Conservation (phyloP, 2,329 filamentous ascomycete genomes). For the Apiospora sp. region DNA sequence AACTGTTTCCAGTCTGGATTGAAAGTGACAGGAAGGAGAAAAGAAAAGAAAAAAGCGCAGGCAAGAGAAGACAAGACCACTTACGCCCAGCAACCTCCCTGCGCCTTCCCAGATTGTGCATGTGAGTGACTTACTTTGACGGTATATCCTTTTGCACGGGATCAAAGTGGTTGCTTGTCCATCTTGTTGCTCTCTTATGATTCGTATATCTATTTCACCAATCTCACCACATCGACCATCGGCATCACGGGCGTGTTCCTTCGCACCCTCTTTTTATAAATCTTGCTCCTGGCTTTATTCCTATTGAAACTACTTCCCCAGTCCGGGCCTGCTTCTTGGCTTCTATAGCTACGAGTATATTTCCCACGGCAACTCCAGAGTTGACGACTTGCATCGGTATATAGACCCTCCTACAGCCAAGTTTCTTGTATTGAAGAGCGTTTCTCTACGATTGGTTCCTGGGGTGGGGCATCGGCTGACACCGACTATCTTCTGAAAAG, state of each 20-base stretch:
- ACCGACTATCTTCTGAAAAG: background rate
- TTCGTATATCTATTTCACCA: background rate
- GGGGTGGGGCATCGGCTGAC: background rate
- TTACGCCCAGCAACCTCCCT: background rate
- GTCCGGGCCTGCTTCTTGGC: background rate
- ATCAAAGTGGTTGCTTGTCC: background rate
- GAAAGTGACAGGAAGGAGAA: background rate
- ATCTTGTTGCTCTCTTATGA: background rate
- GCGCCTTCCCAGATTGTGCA: background rate
- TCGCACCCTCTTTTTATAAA: background rate
- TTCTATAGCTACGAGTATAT: background rate
- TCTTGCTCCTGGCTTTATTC: background rate
- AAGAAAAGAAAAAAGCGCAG: no score
- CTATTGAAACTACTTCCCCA: background rate
- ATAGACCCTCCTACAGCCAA: background rate
- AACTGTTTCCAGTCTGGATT: background rate
- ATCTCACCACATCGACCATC: slow-evolving; percentile 8
- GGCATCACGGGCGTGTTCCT: slow-evolving; percentile 2
- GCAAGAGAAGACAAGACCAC: background rate
- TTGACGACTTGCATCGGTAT: background rate
- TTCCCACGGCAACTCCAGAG: background rate
- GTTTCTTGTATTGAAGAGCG: background rate
- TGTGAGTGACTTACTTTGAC: background rate
- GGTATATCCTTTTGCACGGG: background rate
- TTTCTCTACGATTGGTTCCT: background rate